These are phyloP conservation scores for Sodiomyces alkalinus DNA, from an alignment of 2,329 filamentous ascomycete species.

Conservation along the genomic window DNA sequence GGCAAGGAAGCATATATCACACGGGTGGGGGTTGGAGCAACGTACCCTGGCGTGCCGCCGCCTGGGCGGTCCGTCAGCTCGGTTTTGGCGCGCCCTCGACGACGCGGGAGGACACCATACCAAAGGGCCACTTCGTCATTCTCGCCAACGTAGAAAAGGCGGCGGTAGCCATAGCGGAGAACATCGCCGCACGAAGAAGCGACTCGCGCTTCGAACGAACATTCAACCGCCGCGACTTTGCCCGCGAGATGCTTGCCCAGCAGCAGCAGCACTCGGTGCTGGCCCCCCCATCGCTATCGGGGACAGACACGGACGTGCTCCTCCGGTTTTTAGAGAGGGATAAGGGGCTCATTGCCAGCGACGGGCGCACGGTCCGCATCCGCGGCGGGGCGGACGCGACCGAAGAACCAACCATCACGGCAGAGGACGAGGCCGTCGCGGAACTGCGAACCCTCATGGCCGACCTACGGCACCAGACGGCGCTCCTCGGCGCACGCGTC, in stretches of 20 bases:
- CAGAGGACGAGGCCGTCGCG: conserved; percentile 70
- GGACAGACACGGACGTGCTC: conserved; percentile 53
- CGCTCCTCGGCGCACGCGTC: conserved; percentile 50
- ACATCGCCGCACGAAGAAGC: conserved; percentile 11
- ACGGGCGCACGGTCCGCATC: conserved; percentile 53
- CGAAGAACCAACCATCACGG: conserved; percentile 41
- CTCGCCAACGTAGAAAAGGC: conserved; percentile 46
- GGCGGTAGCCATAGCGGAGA: conserved; percentile 36
- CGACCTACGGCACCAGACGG: conserved; percentile 59
- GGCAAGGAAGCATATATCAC: conserved; percentile 56
- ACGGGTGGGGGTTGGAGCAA: conserved; percentile 50
- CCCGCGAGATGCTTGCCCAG: conserved; percentile 18
- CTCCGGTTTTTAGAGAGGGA: conserved; percentile 56
- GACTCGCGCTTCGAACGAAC: conserved; percentile 45
- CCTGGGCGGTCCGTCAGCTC: conserved; percentile 60
- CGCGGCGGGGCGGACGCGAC: conserved; percentile 7
- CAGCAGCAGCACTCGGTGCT: conserved; percentile 17
- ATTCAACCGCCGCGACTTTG: conserved; percentile 52
- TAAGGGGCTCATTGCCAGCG: conserved; percentile 39
- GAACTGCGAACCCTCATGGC: conserved; percentile 66
- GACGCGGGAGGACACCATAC: conserved; percentile 36
- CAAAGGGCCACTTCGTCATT: conserved; percentile 49
- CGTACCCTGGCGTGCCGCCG: conserved; percentile 53
- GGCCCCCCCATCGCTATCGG: too few relatives aligned
- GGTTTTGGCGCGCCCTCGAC: conserved; percentile 38